phyloP scores from a whole-genome alignment of 768 basidiomycete genomes.

The Dioszegia crocea region DNA sequence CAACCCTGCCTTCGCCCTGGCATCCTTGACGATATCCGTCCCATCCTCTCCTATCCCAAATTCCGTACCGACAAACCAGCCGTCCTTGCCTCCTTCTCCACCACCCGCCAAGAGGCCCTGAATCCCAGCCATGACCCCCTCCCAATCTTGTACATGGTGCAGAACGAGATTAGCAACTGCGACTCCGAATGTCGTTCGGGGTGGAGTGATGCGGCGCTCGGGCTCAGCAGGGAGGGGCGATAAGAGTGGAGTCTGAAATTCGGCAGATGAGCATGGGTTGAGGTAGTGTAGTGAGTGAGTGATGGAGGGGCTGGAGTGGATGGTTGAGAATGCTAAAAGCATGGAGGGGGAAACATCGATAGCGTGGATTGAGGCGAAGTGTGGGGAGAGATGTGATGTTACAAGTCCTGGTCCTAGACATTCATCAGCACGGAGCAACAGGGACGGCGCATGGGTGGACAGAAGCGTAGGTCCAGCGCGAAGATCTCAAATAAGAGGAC shows the following conservation, averaged over 20 bases:
- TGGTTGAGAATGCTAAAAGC: conserved; percentile 16
- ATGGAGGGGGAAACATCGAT: conserved; percentile 35
- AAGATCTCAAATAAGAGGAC: no score
- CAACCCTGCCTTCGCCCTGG: background rate
- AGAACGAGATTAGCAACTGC: conserved; percentile 28
- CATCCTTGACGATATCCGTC: conserved; percentile 9
- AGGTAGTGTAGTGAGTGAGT: conserved; percentile 26
- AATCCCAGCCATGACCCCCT: conserved; percentile 17
- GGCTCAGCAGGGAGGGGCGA: conserved; percentile 15
- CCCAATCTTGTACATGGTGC: conserved; percentile 34
- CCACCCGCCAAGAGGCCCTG: conserved; percentile 15
- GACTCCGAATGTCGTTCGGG: conserved; percentile 20
- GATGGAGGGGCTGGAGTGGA: conserved; percentile 3
- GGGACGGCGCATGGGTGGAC: no score
- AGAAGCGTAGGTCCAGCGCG: no score
- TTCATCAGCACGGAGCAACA: no score
- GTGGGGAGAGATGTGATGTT: conserved; percentile 12
- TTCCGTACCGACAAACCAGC: conserved; percentile 35
- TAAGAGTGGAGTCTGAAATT: conserved; percentile 12
- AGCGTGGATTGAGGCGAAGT: conserved; percentile 29
- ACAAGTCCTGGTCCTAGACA: conserved; percentile 39
- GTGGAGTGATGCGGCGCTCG: conserved; percentile 16
- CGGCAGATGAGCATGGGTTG: conserved; percentile 15
- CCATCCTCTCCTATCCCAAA: conserved; percentile 22
- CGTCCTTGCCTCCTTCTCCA: conserved; percentile 1